Conservation (phyloP, 2,329 filamentous ascomycete genomes). For the Penicillium decumbens region DNA sequence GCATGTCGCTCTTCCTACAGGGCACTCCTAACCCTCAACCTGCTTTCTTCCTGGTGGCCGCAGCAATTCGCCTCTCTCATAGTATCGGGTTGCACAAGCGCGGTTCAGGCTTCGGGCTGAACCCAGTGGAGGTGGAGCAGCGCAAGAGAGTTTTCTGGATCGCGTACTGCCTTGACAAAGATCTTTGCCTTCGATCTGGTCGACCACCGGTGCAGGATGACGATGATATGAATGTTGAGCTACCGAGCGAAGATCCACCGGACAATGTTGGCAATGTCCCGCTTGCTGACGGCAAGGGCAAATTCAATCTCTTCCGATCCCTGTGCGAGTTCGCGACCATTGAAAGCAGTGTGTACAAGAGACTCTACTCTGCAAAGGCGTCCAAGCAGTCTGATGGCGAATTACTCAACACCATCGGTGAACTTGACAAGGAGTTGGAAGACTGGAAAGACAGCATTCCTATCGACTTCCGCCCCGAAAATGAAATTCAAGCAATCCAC, state of each 20-base stretch:
- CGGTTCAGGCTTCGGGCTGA: slow-evolving; percentile 87
- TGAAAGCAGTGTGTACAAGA: slow-evolving; percentile 89
- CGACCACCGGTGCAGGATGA: slow-evolving; percentile 68
- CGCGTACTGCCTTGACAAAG: slow-evolving; percentile 68
- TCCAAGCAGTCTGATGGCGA: slow-evolving; percentile 89
- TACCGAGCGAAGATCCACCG: slow-evolving; percentile 82
- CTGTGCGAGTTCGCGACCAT: slow-evolving; percentile 91
- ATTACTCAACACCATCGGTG: slow-evolving; percentile 88
- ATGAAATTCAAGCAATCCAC: slow-evolving; percentile 89
- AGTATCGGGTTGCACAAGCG: slow-evolving; percentile 94
- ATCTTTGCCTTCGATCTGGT: slow-evolving; percentile 68
- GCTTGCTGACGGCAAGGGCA: slow-evolving; percentile 78
- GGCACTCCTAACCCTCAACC: slow-evolving; percentile 96
- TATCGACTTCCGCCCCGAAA: slow-evolving; percentile 91
- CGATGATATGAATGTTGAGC: slow-evolving; percentile 89
- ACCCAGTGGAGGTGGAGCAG: slow-evolving; percentile 90
- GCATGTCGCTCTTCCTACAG: slow-evolving; percentile 91
- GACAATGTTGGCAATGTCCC: slow-evolving; percentile 96
- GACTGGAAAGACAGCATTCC: slow-evolving; percentile 96
- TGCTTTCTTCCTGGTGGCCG: slow-evolving; percentile 82
- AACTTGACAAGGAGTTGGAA: slow-evolving; percentile 83
- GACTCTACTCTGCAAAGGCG: slow-evolving; percentile 86
- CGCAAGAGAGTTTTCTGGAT: slow-evolving; percentile 75
- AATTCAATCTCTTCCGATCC: slow-evolving; percentile 89
- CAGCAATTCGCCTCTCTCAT: slow-evolving; percentile 84